Base-by-base conservation (phyloP, 768 basidiomycete genomes). In the Megacollybia marginata region DNA sequence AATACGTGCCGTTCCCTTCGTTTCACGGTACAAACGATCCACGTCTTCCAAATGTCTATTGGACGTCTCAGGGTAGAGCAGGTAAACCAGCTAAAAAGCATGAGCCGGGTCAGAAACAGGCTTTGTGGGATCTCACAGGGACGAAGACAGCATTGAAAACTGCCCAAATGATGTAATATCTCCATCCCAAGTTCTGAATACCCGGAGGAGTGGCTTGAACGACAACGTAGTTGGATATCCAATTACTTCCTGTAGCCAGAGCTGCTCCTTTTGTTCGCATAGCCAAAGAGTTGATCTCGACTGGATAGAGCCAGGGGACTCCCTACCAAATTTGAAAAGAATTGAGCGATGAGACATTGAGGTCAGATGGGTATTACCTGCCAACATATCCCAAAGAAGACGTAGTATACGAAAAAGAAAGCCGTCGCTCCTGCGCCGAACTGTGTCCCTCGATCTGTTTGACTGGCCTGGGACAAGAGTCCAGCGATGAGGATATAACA, bases 381-480 rank as follows among this genome's bases (percentile, higher is more conserved):
- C 75, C 75, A 77, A 50, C 73, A 74, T 36, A 77, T 68, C 7
- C 74, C 74, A 55, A 75, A 77, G 60, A 74, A 74, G 1, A 77
- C 57, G 46, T 77, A 75, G 54, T 77, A 77, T 9, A 71, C 49
- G 54, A 77, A 77, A 60, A 77, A 75, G 52, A 77, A 77, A 3
- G 68, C 61, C 1, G 73, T 75, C 11, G 74, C 73, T 1, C 66
- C 73, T 0, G 69, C 69, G 9, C 72, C 73, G 46, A 65, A 76
- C 19, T 59, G 62, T 4, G 52, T 49, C 1, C 70, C 72, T 33
- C 60, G 54, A 4, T 47, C 53, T 4, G 67, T 54, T 54, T 65
- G 62, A 23, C 58, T 56, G 13, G 69, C 54, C 16, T 65, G 67
- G 0, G 73, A 65, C 23, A 77, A 66, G 32, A 74, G 62, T 1